These are phyloP conservation scores for Candida stauntonica DNA, from an alignment of 805 yeast genomes.

Conservation along the genomic window DNA sequence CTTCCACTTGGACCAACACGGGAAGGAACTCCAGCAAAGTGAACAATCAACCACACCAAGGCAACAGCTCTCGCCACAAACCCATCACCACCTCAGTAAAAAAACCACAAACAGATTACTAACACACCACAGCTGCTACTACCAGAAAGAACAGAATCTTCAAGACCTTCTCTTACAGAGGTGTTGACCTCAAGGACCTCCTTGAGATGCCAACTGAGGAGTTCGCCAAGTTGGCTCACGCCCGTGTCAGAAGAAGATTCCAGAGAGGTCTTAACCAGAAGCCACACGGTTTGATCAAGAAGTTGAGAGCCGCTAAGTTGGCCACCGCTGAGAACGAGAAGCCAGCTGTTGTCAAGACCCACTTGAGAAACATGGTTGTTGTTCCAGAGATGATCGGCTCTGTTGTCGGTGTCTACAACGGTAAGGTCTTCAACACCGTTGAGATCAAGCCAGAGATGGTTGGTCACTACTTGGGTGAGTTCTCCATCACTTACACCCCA, in stretches of 20 bases:
- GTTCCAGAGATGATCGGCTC: conserved; percentile 99
- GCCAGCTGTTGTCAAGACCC: conserved; percentile 98
- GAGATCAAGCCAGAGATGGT: conserved; percentile 99
- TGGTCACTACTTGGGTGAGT: conserved; percentile 99
- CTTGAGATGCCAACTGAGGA: conserved; percentile 94
- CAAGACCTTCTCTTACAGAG: conserved; percentile 98
- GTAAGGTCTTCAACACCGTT: conserved; percentile 98
- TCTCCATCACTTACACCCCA: conserved; percentile 99
- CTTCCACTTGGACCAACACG: too few species aligned
- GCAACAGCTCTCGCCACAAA: too few species aligned
- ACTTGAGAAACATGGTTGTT: conserved; percentile 97
- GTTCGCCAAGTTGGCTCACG: conserved; percentile 92
- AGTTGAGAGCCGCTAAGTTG: conserved; percentile 95
- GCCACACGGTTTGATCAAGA: conserved; percentile 94
- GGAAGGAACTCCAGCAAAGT: too few species aligned
- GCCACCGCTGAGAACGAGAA: conserved; percentile 89
- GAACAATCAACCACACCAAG: too few species aligned
- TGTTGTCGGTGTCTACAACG: conserved; percentile 98
- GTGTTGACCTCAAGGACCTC: conserved; percentile 94
- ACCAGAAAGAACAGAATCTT: conserved; percentile 83
- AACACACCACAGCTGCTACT: conserved; percentile 32
- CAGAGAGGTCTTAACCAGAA: conserved; percentile 94
- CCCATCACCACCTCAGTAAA: too few species aligned
- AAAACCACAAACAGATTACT: conserved; percentile 10
- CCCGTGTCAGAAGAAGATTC: conserved; percentile 99